Evolutionary conservation across 129 eudicot species (phyloP).

Genomic region (Arctium lappa): DNA sequence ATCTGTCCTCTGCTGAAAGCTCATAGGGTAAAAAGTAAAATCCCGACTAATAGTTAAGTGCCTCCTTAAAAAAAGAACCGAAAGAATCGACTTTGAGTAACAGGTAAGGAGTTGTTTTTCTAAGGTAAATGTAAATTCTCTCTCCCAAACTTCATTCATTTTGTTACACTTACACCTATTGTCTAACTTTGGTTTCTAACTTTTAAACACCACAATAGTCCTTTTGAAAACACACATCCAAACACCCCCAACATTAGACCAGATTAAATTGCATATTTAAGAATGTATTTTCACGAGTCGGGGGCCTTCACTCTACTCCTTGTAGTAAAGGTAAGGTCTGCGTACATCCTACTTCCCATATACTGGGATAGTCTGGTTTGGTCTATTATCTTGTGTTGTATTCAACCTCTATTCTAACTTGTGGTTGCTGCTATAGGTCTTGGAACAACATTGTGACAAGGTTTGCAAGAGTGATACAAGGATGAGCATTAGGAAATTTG

Average conservation of each 20-base stretch:
- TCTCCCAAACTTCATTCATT: not conserved
- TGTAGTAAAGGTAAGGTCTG: not conserved
- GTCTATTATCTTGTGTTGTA: not conserved
- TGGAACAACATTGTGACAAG: conserved; percentile 41
- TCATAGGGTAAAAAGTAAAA: not conserved
- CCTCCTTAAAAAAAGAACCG: not conserved
- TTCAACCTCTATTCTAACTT: conserved; percentile 19
- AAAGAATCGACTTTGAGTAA: no score
- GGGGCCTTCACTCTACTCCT: not conserved
- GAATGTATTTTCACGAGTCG: not conserved
- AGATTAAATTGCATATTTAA: not conserved
- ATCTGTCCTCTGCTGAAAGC: not conserved
- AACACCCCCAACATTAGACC: not conserved
- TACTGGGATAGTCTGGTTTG: not conserved
- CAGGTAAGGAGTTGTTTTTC: not conserved
- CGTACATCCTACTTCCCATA: not conserved
- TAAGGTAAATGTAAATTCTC: no score
- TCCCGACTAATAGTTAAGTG: not conserved
- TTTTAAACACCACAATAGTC: not conserved
- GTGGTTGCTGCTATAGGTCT: conserved; percentile 38
- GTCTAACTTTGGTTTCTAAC: not conserved
- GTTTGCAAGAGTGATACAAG: conserved; percentile 17
- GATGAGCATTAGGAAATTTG: not conserved
- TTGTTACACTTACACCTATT: not conserved
- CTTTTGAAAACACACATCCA: not conserved